Conservation (phyloP, 2,329 filamentous ascomycete species). For the Botryotinia narcissicola region DNA sequence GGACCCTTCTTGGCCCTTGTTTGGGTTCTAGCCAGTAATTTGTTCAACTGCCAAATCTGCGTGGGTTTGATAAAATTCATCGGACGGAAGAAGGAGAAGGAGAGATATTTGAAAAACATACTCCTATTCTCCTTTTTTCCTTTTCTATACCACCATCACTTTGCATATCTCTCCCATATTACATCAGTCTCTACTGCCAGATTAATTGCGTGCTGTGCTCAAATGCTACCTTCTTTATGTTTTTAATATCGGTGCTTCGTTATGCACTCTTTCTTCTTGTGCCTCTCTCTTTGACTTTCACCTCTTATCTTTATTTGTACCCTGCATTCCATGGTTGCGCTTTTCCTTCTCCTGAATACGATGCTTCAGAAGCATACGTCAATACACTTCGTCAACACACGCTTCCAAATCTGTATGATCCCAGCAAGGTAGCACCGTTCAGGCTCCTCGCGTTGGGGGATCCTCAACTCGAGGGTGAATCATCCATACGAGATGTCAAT, state of each 20-base stretch:
- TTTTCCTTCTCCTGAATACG: constrained; percentile 58
- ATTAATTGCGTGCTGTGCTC: neutral
- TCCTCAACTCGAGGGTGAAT: constrained; percentile 91
- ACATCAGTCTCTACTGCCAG: neutral
- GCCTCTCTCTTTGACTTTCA: constrained; percentile 67
- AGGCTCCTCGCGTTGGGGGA: constrained; percentile 85
- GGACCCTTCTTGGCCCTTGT: neutral
- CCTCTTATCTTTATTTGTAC: constrained; percentile 83
- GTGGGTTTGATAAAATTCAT: neutral
- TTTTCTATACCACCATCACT: neutral
- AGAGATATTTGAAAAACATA: neutral
- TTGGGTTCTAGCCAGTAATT: neutral
- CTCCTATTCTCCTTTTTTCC: neutral
- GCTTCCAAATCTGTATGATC: constrained; percentile 28
- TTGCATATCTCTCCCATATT: neutral
- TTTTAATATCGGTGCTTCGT: constrained; percentile 36
- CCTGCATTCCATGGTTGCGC: constrained; percentile 76
- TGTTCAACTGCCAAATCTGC: neutral
- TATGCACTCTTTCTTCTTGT: constrained; percentile 49
- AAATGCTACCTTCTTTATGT: constrained; percentile 38
- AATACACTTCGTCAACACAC: constrained; percentile 32
- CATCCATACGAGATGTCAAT: constrained; percentile 65
- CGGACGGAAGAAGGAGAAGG: neutral
- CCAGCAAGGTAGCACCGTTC: constrained; percentile 62
- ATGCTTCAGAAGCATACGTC: constrained; percentile 31